Base-by-base conservation (phyloP, 352 stramenopile species). In the Pythium brassicae region DNA sequence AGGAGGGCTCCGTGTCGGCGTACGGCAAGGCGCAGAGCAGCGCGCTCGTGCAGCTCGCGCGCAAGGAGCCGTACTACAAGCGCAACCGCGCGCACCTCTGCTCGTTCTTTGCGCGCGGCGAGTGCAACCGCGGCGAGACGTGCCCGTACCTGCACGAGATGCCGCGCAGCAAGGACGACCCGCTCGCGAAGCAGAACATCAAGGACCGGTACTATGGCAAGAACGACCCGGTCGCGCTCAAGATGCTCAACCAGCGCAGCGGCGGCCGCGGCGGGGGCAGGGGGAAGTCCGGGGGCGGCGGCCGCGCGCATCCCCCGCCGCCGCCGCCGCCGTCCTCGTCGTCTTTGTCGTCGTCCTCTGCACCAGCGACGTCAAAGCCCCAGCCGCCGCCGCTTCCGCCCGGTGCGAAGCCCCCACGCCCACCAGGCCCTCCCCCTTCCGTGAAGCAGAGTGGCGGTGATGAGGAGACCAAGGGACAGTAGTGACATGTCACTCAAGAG, bases 121-220 rank as follows among this genome's bases (percentile, higher is more conserved):
- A 98, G 75, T 98, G 94, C 66, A 96, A 91, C 62, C 86, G 89
- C 49, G 89, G 93, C 26, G 79, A 94, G 15, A 81, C 86, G 29
- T 98, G 95, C 72, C 95, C 95, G 1, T 98, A 98, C 62, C 58
- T 96, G 65, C 89, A 98, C 65, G 95, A 98, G 71, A 96, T 98
- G 88, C 92, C 90, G 4, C 86, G 86, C 19, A 83, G 83, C 61
- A 94, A 96, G 68, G 91, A 92, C 67, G 91, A 98, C 67, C 90
- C 92, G 37, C 70, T 98, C 27, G 84, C 83, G n/a, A 97, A 97
- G 65, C 94, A 98, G 69, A 98, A 97, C 84, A 98, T 97, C 34
- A 93, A 96, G 50, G 89, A 98, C 69, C 75, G 95, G 15, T 98
- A 95, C 67, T 96, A 96, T 57, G 93, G 95, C 66, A 95, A 90